Base-by-base conservation (phyloP, 768 basidiomycete species). In the Calocera cornea region DNA sequence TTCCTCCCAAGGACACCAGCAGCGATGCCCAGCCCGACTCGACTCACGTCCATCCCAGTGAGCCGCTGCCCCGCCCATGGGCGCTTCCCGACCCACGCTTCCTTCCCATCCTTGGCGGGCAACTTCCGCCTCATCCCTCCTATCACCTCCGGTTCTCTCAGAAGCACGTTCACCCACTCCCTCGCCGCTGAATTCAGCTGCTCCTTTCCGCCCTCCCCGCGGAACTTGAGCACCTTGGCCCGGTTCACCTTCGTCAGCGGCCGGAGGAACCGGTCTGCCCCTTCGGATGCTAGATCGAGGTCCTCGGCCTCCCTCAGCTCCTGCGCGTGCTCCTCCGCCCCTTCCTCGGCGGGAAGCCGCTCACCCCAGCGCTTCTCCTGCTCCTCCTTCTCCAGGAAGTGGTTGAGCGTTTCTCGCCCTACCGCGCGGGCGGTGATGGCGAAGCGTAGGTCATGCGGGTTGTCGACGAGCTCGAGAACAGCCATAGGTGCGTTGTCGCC, bases 401-500 rank as follows among this genome's bases (percentile, higher is more conserved):
- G 40, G 14, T 69, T 36, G 10, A 72, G 73, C 38, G 92, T 72
- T 73, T 98, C 95, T 81, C 90, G 86, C 0, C 93, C 97, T 34
- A 95, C 82, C 1, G 91, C 85, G 65, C 91, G 85, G 27, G 95
- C 89, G 17, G 90, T 88, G 81, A 95, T 85, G 75, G 95, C 92
- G 74, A 87, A 89, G 69, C 87, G 86, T 47, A 97, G 79, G 78
- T 99, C 97, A 68, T 83, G 81, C 17, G 92, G 92, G 73, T 90
- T 89, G 80, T 98, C 97, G 34, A 98, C 95, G n/a, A 99, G 81
- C 75, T 95, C 92, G 49, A 99, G 77, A 70, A 99, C 85, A 2
- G 95, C 94, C 72, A 87, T 83, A 1, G 94, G 92, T 29, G 97
- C 97, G 72, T 95, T 91, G 79, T 99, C 97, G 16, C 95, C 94